Evolutionary conservation across 1,139 yeast species (phyloP).

Genomic region (Debaryomyces udenii): DNA sequence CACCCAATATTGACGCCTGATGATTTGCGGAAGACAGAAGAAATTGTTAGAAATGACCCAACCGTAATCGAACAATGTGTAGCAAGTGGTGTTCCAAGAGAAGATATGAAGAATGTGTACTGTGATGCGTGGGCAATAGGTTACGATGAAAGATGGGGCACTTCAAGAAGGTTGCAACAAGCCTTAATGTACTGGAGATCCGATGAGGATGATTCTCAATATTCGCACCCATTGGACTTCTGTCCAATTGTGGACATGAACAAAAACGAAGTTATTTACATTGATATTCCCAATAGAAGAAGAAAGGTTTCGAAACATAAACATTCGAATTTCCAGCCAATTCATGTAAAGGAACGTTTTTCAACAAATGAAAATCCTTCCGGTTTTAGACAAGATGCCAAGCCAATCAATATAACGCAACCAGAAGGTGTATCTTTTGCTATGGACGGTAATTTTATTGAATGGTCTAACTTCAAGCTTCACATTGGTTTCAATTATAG

Average conservation of each 20-base stretch:
- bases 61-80: constrained; percentile 73
- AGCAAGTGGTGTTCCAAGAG: constrained; percentile 64
- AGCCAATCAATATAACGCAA: constrained; percentile 70
- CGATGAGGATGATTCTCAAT: constrained; percentile 79
- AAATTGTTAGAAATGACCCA: constrained; percentile 66
- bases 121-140: constrained; percentile 90
- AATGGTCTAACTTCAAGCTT: constrained; percentile 76
- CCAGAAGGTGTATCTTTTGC: constrained; percentile 82
- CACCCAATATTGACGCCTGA: constrained; percentile 77
- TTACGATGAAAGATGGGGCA: constrained; percentile 83
- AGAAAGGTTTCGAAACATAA: constrained; percentile 69
- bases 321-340: constrained; percentile 71
- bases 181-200: constrained; percentile 78
- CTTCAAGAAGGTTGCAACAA: constrained; percentile 74
- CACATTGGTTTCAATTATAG: constrained; percentile 84
- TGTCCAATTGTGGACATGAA: constrained; percentile 82
- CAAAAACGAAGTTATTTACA: constrained; percentile 64
- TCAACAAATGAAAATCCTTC: constrained; percentile 54
- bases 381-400: constrained; percentile 60
- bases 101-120: constrained; percentile 70
- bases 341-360: constrained; percentile 59
- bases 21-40: constrained; percentile 67
- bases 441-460: constrained; percentile 67
- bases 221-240: constrained; percentile 82
- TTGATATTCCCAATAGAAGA: constrained; percentile 76